Percentiles rank a stretch among this genome's conserved stretches.
These are phyloP conservation scores for Brassica incana DNA, from an alignment of 345 rosid species.

Conservation along the genomic window DNA sequence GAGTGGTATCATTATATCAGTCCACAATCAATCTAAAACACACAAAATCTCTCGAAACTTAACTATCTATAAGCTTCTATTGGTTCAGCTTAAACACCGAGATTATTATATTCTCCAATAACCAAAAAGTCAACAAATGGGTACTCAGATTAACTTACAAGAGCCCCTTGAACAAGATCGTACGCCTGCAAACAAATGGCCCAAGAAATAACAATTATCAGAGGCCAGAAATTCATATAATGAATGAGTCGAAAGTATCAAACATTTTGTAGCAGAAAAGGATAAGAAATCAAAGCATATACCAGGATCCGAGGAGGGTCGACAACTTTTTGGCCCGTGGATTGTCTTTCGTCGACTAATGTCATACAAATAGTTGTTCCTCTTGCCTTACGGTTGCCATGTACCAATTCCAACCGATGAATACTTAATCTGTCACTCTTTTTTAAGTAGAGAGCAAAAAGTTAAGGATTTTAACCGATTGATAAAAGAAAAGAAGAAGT, in stretches of 20 bases:
- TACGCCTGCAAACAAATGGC: constrained; percentile 61
- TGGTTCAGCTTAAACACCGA: too few species aligned
- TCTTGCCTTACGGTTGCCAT: constrained; percentile 30
- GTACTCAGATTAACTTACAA: constrained; percentile 21
- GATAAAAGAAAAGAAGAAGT: not conserved
- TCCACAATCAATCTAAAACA: too few species aligned
- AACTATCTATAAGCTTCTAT: too few species aligned
- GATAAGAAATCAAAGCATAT: not conserved
- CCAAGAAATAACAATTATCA: not conserved
- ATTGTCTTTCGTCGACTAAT: constrained; percentile 68
- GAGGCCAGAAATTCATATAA: too few species aligned
- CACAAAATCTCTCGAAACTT: too few species aligned
- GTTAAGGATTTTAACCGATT: not conserved
- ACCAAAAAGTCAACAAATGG: too few species aligned
- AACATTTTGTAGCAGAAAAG: not conserved
- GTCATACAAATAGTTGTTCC: constrained; percentile 49
- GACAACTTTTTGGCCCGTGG: constrained; percentile 41
- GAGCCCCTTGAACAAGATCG: constrained; percentile 87
- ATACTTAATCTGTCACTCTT: constrained; percentile 46
- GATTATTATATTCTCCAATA: too few species aligned
- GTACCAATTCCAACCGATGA: constrained; percentile 38
- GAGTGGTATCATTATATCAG: too few species aligned
- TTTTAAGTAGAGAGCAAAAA: not conserved
- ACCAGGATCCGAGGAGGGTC: constrained; percentile 66
- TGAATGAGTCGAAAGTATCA: too few species aligned